Evolutionary conservation across 1,284 basidiomycete species (phyloP).

Genomic region (Apiotrichum domesticum): DNA sequence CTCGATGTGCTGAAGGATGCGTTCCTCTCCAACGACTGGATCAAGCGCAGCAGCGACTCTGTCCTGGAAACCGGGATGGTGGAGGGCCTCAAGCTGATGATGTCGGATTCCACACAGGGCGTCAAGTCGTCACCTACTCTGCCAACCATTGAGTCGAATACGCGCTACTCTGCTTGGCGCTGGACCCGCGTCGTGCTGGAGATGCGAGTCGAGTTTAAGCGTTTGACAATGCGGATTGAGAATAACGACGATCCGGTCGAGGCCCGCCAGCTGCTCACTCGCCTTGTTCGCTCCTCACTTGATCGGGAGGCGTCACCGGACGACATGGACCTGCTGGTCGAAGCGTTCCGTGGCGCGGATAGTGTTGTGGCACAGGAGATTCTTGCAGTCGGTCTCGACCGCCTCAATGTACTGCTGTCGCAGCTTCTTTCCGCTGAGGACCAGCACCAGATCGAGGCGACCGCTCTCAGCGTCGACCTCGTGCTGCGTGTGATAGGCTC

Average conservation of each 20-base stretch:
- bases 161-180: slow-evolving; percentile 39
- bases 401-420: slow-evolving; percentile 28
- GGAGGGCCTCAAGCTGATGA: slow-evolving; percentile 42
- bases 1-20: slow-evolving; percentile 43
- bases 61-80: slow-evolving; percentile 41
- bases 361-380: slow-evolving; percentile 37
- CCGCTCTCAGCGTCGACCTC: slow-evolving; percentile 28
- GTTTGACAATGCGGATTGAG: slow-evolving; percentile 33
- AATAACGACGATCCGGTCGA: slow-evolving; percentile 31
- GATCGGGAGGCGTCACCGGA: slow-evolving; percentile 36
- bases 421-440: slow-evolving; percentile 34
- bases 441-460: slow-evolving; percentile 23
- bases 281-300: slow-evolving; percentile 31
- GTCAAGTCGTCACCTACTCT: slow-evolving; percentile 13
- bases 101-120: slow-evolving; percentile 36
- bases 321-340: slow-evolving; percentile 41
- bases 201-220: slow-evolving; percentile 45
- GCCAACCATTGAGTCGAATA: slow-evolving; percentile 24
- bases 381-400: slow-evolving; percentile 34
- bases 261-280: slow-evolving; percentile 30
- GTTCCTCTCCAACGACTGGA: slow-evolving; percentile 42
- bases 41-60: slow-evolving; percentile 27
- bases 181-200: slow-evolving; percentile 43
- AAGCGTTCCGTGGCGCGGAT: slow-evolving; percentile 42
- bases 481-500: slow-evolving; percentile 35